These are phyloP conservation scores for Epichloe coenophiala DNA, from an alignment of 2,329 filamentous ascomycete genomes.

Conservation along the genomic window DNA sequence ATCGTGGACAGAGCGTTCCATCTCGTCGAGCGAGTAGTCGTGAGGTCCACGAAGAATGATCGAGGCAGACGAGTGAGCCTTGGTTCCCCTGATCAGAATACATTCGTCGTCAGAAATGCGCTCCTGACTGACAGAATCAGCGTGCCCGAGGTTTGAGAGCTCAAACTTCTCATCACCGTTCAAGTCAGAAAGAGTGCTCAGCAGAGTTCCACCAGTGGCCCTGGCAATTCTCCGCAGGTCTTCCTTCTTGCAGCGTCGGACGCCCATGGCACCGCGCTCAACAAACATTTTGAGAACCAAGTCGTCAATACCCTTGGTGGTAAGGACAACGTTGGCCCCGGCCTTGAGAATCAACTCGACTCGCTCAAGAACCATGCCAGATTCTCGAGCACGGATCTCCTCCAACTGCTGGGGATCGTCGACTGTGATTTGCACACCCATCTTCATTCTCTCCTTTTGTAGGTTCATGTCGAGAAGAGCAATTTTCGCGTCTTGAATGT, in stretches of 20 bases:
- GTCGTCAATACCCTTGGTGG: constrained; percentile 97
- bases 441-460: constrained; percentile 98
- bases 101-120: constrained; percentile 98
- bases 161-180: constrained; percentile 98
- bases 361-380: constrained; percentile 83
- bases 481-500: constrained; percentile 88
- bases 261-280: constrained; percentile 89
- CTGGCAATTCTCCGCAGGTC: constrained; percentile 90
- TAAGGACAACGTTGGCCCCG: constrained; percentile 89
- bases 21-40: constrained; percentile 94
- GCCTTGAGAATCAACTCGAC: constrained; percentile 97
- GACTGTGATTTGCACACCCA: constrained; percentile 95
- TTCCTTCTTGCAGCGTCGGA: constrained; percentile 96
- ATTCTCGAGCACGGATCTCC: constrained; percentile 87
- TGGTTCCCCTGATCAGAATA: constrained; percentile 92
- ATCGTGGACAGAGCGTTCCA: constrained; percentile 97
- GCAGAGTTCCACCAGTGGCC: constrained; percentile 84
- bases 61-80: constrained; percentile 84
- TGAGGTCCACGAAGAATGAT: constrained; percentile 93
- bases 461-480: constrained; percentile 95
- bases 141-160: constrained; percentile 72
- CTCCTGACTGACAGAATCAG: constrained; percentile 95
- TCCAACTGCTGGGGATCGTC: constrained; percentile 95
- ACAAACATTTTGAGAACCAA: constrained; percentile 88
- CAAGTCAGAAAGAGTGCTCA: constrained; percentile 87